Evolutionary conservation across 1,284 basidiomycete genomes (phyloP), one percentile per base, ranked within the genome.

Genomic region (Leccinum variabile): DNA sequence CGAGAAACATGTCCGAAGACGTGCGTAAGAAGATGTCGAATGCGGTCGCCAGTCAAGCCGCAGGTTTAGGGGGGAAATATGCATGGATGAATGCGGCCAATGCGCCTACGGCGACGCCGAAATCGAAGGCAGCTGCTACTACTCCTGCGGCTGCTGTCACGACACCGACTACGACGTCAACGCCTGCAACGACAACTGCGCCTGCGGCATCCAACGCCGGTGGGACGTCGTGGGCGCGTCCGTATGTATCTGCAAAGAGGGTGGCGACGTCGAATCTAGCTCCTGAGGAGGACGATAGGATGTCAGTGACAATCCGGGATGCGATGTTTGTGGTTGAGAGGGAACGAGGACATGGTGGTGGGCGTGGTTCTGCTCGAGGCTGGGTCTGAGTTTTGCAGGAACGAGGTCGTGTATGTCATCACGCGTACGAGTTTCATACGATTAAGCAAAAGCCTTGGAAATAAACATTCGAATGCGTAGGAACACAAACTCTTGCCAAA

Each of bases 11-110:
- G 90, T 88, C 87, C 2, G 92, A 93, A 74, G 92, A 94, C 69
- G 90, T 93, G 67, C 81, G 89, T 67, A 94, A 94, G 81, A 92
- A 92, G 73, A 87, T 94, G 86, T 91, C 90, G 53, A 93, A 94
- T 73, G 90, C 90, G 35, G 90, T 91, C 5, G 92, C 93, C n/a
- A 89, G 86, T 68, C 90, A 92, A 70, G 91, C 90, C 2, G 89
- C 91, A n/a, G 92, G 92, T 0, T 72, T 92, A 37, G 85, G 87
- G 2, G 86, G 88, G 22, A 89, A 89, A 73, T 95, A 93, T 70
- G 82, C 91, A 14, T 95, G 92, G 93, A 91, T 94, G 88, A 92
- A 80, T 18, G 84, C 89, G 1, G 84, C 84, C 9, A 83, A 80
- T 65, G 76, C 80, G 5, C 75, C 77, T 53, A 71, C 84, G 4